Base-by-base conservation (phyloP, 306 rosid genomes). In the Betula pendula region DNA sequence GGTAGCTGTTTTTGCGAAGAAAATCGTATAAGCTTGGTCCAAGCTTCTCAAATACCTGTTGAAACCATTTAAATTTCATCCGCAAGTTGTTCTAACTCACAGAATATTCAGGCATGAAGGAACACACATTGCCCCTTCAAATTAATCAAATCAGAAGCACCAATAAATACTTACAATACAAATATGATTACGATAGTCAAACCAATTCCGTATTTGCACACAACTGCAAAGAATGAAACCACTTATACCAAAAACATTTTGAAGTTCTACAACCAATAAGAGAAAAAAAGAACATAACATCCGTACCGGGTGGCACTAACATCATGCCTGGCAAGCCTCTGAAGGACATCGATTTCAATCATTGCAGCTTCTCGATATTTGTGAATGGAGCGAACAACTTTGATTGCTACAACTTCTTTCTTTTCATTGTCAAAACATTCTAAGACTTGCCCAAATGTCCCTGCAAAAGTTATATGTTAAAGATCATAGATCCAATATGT, bases 141-240 rank as follows among this genome's bases (percentile, higher is more conserved):
- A 82, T 81, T 81, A 85, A 89, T 84, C 80, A 84, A 90, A 88
- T 81, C 79, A 83, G 68, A 81, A 85, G 77, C 79, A 85, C 83
- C 87, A 89, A 85, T 77, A 86, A 85, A 89, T 92, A 92, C 95
- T 92, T 89, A 89, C 91, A 88, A 92, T 89, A 89, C 94, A 92
- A 68, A 89, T 83, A 89, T 91, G 94, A 87, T 91, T 91, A 89
- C 90, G 91, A 88, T 88, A 90, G 93, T 90, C 93, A 90, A 92
- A 89, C 97, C 97, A 92, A 89, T 89, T 89, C 91, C 91, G 97
- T 74, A 92, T 88, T 92, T 89, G 97, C 91, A 92, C 93, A 92
- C 94, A 92, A 87, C 93, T 92, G 93, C 95, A 88, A 86, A 80
- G 91, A 90, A 92, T 83, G 77, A 90, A 92, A 87, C 77, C 83